Percentiles rank a stretch among this genome's conserved stretches.
Conservation (phyloP, 805 yeast genomes). For the Myxozyma kluyveri region DNA sequence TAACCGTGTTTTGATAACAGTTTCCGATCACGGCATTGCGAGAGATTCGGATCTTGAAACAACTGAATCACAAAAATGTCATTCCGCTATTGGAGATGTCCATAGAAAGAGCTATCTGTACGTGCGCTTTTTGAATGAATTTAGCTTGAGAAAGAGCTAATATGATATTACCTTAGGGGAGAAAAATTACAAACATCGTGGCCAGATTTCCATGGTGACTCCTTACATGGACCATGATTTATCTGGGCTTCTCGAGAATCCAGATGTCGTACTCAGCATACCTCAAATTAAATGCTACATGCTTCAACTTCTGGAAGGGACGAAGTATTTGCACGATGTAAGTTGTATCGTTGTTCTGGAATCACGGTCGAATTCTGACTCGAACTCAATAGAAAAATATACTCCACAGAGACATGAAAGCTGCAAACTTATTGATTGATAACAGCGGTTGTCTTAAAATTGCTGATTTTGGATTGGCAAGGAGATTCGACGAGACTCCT, state of each 20-base stretch:
- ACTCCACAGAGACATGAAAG: conserved; percentile 88
- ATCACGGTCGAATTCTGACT: background rate
- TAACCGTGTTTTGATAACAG: conserved; percentile 3
- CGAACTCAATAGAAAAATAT: conserved; percentile 38
- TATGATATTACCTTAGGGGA: conserved; percentile 27
- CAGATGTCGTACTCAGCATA: conserved; percentile 55
- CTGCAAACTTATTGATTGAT: conserved; percentile 86
- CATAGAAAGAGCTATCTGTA: conserved; percentile 43
- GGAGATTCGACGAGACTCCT: conserved; percentile 60
- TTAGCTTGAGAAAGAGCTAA: background rate
- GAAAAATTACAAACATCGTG: conserved; percentile 34
- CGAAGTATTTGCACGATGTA: conserved; percentile 68
- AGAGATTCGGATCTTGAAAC: conserved; percentile 79
- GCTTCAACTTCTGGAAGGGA: conserved; percentile 73
- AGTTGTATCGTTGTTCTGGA: background rate
- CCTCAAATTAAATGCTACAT: conserved; percentile 81
- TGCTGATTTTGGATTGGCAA: conserved; percentile 95
- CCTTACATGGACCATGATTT: conserved; percentile 92
- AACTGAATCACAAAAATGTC: conserved; percentile 65
- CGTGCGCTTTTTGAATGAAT: background rate
- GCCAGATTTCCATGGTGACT: conserved; percentile 73
- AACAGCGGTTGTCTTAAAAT: conserved; percentile 74
- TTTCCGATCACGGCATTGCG: conserved; percentile 94
- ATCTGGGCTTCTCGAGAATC: conserved; percentile 84
- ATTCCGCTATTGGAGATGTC: conserved; percentile 78